phyloP scores from a whole-genome alignment of 2,329 filamentous ascomycete genomes.

The Anthostomella pinea region DNA sequence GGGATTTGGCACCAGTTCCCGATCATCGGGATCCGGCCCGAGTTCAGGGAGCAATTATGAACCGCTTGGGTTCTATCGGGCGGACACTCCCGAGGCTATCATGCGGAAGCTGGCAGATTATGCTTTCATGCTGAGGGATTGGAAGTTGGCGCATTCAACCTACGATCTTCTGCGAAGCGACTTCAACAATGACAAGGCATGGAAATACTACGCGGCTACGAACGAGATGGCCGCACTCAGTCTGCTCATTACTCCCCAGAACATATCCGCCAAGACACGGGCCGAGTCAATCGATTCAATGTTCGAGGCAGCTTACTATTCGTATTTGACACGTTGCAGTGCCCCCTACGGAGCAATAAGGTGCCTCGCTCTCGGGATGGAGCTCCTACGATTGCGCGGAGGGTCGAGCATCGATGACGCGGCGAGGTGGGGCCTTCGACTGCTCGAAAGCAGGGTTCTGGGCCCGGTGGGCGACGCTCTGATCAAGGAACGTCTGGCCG shows the following conservation, averaged over 20 bases:
- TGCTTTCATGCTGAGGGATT: slow-evolving; percentile 95
- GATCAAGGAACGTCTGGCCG: slow-evolving; percentile 79
- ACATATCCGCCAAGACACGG: slow-evolving; percentile 70
- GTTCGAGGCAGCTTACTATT: slow-evolving; percentile 88
- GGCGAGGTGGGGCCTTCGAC: slow-evolving; percentile 76
- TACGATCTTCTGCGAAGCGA: slow-evolving; percentile 88
- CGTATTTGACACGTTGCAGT: slow-evolving; percentile 81
- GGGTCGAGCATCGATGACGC: slow-evolving; percentile 82
- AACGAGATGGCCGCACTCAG: slow-evolving; percentile 94
- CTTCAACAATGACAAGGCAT: slow-evolving; percentile 93
- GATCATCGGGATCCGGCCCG: slow-evolving; percentile 54
- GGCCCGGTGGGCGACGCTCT: slow-evolving; percentile 77
- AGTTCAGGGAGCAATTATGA: slow-evolving; percentile 70
- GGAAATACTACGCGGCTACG: slow-evolving; percentile 89
- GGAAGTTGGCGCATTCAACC: slow-evolving; percentile 85
- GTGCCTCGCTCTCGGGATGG: slow-evolving; percentile 70
- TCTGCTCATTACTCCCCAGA: slow-evolving; percentile 72
- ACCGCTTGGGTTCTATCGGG: slow-evolving; percentile 73
- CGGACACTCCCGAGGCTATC: slow-evolving; percentile 81
- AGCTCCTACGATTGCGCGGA: slow-evolving; percentile 78
- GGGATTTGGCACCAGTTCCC: slow-evolving; percentile 70
- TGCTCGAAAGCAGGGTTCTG: slow-evolving; percentile 75
- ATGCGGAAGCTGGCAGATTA: slow-evolving; percentile 94
- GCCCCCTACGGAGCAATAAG: slow-evolving; percentile 78
- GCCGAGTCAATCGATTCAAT: slow-evolving; percentile 80